Conservation (phyloP, 495 filamentous ascomycete genomes). For the Penicillium waksmanii region DNA sequence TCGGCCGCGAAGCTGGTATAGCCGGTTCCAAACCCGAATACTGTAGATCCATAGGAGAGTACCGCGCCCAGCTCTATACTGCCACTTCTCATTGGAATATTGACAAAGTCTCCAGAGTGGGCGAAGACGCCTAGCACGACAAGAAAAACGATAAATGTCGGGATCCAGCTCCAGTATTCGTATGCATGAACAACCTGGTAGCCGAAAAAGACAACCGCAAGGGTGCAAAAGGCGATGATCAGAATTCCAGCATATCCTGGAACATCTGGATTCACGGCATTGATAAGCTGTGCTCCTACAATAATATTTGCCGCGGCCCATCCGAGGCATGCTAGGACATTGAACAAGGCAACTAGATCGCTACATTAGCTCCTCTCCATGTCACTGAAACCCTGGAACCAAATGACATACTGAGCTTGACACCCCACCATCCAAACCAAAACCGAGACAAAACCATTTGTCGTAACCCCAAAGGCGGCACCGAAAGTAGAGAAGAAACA, state of each 20-base stretch:
- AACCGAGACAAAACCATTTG: slow-evolving; percentile 61
- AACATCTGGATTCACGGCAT: slow-evolving; percentile 34
- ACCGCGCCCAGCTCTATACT: slow-evolving; percentile 44
- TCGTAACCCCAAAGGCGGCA: slow-evolving; percentile 53
- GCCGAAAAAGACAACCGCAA: slow-evolving; percentile 53
- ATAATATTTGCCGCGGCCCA: slow-evolving; percentile 28
- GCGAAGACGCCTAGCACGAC: slow-evolving; percentile 56
- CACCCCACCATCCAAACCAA: slow-evolving; percentile 50
- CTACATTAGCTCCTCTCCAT: slow-evolving; percentile 36
- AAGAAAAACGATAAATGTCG: slow-evolving; percentile 43
- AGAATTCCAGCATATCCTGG: slow-evolving; percentile 54
- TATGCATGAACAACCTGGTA: slow-evolving; percentile 56
- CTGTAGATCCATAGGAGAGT: slow-evolving; percentile 24
- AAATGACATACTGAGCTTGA: slow-evolving; percentile 24
- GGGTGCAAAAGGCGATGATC: slow-evolving; percentile 52
- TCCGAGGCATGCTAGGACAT: slow-evolving; percentile 34
- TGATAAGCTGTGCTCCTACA: slow-evolving; percentile 25
- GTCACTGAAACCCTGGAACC: not conserved
- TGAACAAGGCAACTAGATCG: slow-evolving; percentile 51
- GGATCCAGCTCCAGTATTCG: slow-evolving; percentile 59
- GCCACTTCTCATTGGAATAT: slow-evolving; percentile 37
- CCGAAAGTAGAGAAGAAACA: slow-evolving; percentile 56
- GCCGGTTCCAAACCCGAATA: slow-evolving; percentile 27
- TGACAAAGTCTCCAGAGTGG: slow-evolving; percentile 48
- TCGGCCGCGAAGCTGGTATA: slow-evolving; percentile 27